A percentile compares a stretch with the other conserved stretches of the same genome.
Evolutionary conservation across 306 rosid genomes (phyloP).

Genomic region (Quercus robur): DNA sequence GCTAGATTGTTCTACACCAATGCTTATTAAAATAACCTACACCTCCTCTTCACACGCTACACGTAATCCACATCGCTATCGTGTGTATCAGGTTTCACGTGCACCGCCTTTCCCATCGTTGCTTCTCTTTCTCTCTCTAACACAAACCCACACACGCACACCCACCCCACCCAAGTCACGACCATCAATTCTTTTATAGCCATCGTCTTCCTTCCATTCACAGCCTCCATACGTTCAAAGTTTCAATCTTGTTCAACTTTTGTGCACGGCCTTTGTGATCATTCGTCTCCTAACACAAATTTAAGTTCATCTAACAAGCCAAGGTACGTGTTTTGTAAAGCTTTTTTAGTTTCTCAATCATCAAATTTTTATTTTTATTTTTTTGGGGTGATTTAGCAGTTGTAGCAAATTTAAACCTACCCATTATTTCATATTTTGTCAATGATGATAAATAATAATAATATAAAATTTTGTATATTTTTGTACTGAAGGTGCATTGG

Average conservation of each 20-base stretch:
- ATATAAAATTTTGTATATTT: not conserved
- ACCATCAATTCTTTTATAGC: constrained; percentile 19
- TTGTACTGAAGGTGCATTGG: constrained; percentile 18
- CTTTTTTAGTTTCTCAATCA: not conserved
- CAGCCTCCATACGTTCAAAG: constrained; percentile 14
- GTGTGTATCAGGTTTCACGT: constrained; percentile 18
- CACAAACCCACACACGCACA: not conserved
- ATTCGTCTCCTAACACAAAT: not conserved
- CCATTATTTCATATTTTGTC: not conserved
- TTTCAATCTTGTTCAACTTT: not conserved
- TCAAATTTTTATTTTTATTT: not conserved
- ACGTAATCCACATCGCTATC: constrained; percentile 11
- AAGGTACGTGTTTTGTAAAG: constrained; percentile 17
- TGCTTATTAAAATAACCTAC: not conserved
- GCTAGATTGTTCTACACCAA: too few relatives aligned
- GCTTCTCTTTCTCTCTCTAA: not conserved
- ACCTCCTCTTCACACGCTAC: not conserved
- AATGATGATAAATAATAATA: not conserved
- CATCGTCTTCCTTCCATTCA: constrained; percentile 3
- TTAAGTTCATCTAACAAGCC: not conserved
- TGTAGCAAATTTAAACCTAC: not conserved
- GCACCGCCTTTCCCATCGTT: constrained; percentile 19
- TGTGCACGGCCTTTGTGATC: not conserved
- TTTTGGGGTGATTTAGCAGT: not conserved
- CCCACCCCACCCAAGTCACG: constrained; percentile 32